These are phyloP conservation scores for Dacryopinax spathularia DNA, from an alignment of 768 basidiomycete genomes.

Conservation along the genomic window DNA sequence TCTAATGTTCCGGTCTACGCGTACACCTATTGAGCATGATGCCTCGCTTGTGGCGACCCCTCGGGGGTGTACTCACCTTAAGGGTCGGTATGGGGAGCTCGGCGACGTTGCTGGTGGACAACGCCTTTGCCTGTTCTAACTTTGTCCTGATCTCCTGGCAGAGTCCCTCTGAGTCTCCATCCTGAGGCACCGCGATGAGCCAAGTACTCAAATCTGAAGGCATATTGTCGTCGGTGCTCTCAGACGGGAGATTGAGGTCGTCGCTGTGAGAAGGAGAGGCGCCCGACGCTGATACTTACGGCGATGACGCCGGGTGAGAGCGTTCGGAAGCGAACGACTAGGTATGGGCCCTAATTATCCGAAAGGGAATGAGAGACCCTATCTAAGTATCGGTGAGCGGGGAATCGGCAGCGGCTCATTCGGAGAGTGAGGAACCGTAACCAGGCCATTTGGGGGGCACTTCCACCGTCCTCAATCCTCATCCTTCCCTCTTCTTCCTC, in stretches of 20 bases:
- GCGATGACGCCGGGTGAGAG: too few relatives aligned
- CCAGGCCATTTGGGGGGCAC: too few relatives aligned
- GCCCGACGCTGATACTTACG: background rate
- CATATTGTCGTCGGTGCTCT: constrained; percentile 51
- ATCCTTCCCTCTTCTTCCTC: too few relatives aligned
- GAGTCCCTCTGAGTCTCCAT: constrained; percentile 70
- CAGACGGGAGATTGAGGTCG: background rate
- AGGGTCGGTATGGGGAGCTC: constrained; percentile 68
- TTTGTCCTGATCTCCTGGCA: constrained; percentile 51
- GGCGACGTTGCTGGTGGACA: constrained; percentile 36
- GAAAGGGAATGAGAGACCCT: too few relatives aligned
- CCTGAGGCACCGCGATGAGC: constrained; percentile 74
- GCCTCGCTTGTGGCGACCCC: background rate
- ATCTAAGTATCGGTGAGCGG: too few relatives aligned
- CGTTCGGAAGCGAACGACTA: too few relatives aligned
- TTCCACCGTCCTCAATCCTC: too few relatives aligned
- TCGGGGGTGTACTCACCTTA: constrained; percentile 47
- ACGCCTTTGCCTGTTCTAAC: constrained; percentile 42
- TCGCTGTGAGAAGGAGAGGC: background rate
- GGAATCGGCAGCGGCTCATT: too few relatives aligned
- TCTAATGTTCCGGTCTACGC: constrained; percentile 85
- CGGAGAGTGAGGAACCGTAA: too few relatives aligned
- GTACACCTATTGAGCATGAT: background rate
- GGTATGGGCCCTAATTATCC: too few relatives aligned
- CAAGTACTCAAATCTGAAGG: constrained; percentile 94